A percentile compares a stretch with the other conserved stretches of the same genome.
Conservation (phyloP, 495 filamentous ascomycete species). For the Podospora comata region DNA sequence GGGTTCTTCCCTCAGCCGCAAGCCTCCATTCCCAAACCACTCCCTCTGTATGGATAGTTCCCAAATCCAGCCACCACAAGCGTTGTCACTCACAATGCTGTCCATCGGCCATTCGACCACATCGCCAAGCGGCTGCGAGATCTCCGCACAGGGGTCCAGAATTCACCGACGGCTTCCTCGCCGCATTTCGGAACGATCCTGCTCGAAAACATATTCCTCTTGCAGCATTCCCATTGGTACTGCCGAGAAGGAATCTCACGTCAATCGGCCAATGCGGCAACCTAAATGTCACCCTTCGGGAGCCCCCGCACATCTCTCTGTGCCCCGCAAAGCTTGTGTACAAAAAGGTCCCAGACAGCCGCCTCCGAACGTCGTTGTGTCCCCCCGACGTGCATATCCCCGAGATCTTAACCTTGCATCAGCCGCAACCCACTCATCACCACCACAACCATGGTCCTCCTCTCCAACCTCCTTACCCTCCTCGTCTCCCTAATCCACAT, state of each 20-base stretch:
- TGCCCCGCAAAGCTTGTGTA: neutral
- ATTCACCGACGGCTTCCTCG: neutral
- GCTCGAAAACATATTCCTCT: neutral
- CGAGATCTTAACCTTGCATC: neutral
- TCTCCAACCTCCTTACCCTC: constrained; percentile 21
- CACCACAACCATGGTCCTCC: constrained; percentile 20
- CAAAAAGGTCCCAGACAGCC: neutral
- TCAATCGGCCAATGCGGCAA: too few relatives aligned
- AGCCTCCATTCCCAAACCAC: neutral
- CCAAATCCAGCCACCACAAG: neutral
- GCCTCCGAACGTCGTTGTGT: neutral
- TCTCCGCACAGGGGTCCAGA: neutral
- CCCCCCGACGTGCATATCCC: neutral
- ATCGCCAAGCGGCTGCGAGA: neutral
- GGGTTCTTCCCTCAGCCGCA: neutral
- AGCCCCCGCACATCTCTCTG: neutral
- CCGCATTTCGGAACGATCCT: neutral
- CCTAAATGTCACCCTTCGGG: neutral
- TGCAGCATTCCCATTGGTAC: neutral
- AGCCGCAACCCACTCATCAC: neutral
- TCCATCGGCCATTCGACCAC: neutral
- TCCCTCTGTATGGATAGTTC: neutral
- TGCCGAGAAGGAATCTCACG: neutral
- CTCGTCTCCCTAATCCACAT: constrained; percentile 29
- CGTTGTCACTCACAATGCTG: neutral